Evolutionary conservation across 495 filamentous ascomycete species (phyloP), one percentile per base, ranked within the genome.

Genomic region (Halenospora varia): DNA sequence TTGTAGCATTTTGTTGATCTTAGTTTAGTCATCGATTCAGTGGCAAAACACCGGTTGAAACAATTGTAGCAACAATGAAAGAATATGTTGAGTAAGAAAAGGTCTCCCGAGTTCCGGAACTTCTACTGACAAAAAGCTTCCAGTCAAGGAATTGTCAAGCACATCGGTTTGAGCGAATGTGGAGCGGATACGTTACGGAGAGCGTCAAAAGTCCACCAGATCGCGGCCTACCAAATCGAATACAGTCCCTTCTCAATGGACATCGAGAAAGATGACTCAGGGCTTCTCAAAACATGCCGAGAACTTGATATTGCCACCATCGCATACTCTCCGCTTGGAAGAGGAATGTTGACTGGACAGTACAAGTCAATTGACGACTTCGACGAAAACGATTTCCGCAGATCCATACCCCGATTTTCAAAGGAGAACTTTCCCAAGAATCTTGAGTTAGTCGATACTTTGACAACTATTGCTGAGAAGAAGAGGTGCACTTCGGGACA

Each of bases 271-370:
- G 58, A 69, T 0, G 62, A 74, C 13, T 71, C 72, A 0, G 63
- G 71, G 10, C 62, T 87, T 2, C 60, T 88, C 3, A 61, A 72
- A 3, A 79, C 83, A 0, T 76, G 73, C 57, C 76, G 82, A 2
- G 83, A 88, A 56, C 74, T 90, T 2, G 85, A 82, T 3, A 68
- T 85, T 18, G 71, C 83, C 0, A 66, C 85, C 9, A 75, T 88
- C 0, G 81, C 80, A 0, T 87, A 83, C 66, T 77, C 72, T 19
- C 86, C 87, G 0, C 71, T 88, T 9, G 83, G 83, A 0, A 75
- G 59, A 15, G 86, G 85, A 8, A 66, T 87, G 15, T 65, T 89
- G 25, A 77, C 75, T 0, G 82, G 80, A 4, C 52, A 72, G 2
- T 70, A 79, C 63, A 64, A 66, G 29, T 71, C 66, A 2, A 61